A percentile compares a stretch with the other conserved stretches of the same genome.
phyloP scores from a whole-genome alignment of 345 rosid genomes.

The Salix viminalis region DNA sequence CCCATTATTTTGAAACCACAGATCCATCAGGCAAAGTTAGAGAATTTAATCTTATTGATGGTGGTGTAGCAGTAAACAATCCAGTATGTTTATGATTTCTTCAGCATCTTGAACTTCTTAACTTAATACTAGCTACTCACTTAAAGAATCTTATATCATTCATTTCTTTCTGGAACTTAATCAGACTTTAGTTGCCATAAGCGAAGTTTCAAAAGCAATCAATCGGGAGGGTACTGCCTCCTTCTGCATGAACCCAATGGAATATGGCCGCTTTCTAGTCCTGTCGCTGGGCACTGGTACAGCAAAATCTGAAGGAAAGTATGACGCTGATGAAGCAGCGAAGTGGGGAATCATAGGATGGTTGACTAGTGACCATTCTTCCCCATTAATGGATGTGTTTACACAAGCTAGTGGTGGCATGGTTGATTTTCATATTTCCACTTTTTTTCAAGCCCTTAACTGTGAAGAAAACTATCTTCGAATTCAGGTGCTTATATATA shows the following conservation, averaged over 20 bases:
- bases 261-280: slow-evolving; percentile 46
- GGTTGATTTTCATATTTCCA: slow-evolving; percentile 55
- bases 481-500: slow-evolving; percentile 16
- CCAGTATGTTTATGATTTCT: slow-evolving; percentile 26
- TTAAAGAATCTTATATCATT: neutral
- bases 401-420: slow-evolving; percentile 60
- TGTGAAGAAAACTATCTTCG: slow-evolving; percentile 41
- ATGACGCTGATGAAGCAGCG: slow-evolving; percentile 40
- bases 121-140: too few species aligned
- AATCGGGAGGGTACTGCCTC: slow-evolving; percentile 32
- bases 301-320: slow-evolving; percentile 35
- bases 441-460: too few species aligned
- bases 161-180: neutral
- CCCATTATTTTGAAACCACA: slow-evolving; percentile 35
- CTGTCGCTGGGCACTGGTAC: slow-evolving; percentile 61
- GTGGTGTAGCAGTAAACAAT: slow-evolving; percentile 76
- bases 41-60: slow-evolving; percentile 65
- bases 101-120: neutral
- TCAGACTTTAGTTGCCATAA: too few species aligned
- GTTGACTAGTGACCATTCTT: slow-evolving; percentile 44
- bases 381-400: slow-evolving; percentile 55
- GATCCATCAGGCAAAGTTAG: slow-evolving; percentile 33
- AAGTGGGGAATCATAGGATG: slow-evolving; percentile 65
- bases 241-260: slow-evolving; percentile 41
- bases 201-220: slow-evolving; percentile 43